Evolutionary conservation across 768 basidiomycete species (phyloP).

Genomic region (Royoungia palumana): DNA sequence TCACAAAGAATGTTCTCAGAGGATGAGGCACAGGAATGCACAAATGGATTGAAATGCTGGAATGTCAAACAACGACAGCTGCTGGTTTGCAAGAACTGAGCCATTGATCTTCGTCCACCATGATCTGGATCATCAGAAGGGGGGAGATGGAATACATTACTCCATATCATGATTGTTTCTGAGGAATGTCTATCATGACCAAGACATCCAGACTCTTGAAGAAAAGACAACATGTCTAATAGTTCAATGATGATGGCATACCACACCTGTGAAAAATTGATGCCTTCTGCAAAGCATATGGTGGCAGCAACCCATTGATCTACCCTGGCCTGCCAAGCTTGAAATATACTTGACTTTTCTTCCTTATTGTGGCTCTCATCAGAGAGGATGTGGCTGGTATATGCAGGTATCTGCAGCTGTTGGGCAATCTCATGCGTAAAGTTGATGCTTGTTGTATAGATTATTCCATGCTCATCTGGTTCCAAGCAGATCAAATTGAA

Average conservation of each 20-base stretch:
- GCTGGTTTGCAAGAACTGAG: background rate
- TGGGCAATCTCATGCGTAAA: background rate
- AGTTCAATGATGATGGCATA: background rate
- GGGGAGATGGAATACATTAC: background rate
- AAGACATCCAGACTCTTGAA: slow-evolving; percentile 13
- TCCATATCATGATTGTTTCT: slow-evolving; percentile 1
- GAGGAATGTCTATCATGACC: slow-evolving; percentile 4
- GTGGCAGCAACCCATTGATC: background rate
- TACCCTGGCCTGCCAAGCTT: background rate
- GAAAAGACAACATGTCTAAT: slow-evolving; percentile 6
- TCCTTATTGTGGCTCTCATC: background rate
- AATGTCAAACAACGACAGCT: background rate
- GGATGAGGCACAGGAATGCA: background rate
- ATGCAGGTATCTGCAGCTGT: background rate
- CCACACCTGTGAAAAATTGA: background rate
- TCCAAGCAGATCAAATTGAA: background rate
- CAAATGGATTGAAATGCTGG: background rate
- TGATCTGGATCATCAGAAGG: background rate
- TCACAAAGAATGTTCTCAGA: background rate
- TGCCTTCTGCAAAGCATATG: slow-evolving; percentile 5
- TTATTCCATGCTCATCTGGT: background rate
- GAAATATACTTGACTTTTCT: slow-evolving; percentile 4
- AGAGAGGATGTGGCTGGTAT: slow-evolving; percentile 1
- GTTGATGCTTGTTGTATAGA: slow-evolving; percentile 3
- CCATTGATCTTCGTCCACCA: background rate